These are phyloP conservation scores for Cercospora janseana DNA, from an alignment of 2,329 filamentous ascomycete species.

Conservation along the genomic window DNA sequence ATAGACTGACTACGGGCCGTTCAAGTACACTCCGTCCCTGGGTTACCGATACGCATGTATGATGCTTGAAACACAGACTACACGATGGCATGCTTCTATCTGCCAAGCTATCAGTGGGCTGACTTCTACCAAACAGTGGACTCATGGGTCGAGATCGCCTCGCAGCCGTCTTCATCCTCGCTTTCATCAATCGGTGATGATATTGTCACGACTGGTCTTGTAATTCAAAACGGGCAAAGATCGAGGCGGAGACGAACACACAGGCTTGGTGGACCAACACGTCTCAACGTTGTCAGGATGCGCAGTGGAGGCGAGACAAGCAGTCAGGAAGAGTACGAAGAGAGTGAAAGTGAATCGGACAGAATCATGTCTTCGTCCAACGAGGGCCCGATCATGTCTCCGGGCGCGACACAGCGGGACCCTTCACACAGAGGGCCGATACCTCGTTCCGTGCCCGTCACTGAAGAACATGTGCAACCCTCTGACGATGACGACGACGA, in stretches of 20 bases:
- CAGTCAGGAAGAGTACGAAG: slow-evolving; percentile 92
- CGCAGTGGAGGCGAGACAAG: slow-evolving; percentile 54
- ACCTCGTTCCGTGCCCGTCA: no score
- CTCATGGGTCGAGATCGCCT: slow-evolving; percentile 94
- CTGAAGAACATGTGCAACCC: slow-evolving; percentile 35
- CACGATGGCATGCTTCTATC: slow-evolving; percentile 27
- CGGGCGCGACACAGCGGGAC: no score
- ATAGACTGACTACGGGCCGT: not conserved
- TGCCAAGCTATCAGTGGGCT: slow-evolving; percentile 28
- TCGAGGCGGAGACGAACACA: slow-evolving; percentile 55
- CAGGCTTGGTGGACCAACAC: slow-evolving; percentile 43
- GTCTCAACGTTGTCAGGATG: slow-evolving; percentile 46
- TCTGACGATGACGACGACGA: slow-evolving; percentile 62
- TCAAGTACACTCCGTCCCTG: not conserved
- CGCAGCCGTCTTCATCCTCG: slow-evolving; percentile 89
- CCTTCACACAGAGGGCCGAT: no score
- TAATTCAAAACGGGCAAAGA: slow-evolving; percentile 66
- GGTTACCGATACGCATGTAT: slow-evolving; percentile 8
- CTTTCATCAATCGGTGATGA: slow-evolving; percentile 81
- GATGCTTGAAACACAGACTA: not conserved
- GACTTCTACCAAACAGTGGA: slow-evolving; percentile 54
- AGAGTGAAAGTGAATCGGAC: slow-evolving; percentile 88
- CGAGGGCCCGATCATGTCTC: slow-evolving; percentile 49
- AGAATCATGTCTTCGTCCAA: slow-evolving; percentile 63
- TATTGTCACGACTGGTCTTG: slow-evolving; percentile 84